Evolutionary conservation across 2,329 filamentous ascomycete genomes (phyloP), one percentile per base, ranked within the genome.

Genomic region (Clonostachys rosea): DNA sequence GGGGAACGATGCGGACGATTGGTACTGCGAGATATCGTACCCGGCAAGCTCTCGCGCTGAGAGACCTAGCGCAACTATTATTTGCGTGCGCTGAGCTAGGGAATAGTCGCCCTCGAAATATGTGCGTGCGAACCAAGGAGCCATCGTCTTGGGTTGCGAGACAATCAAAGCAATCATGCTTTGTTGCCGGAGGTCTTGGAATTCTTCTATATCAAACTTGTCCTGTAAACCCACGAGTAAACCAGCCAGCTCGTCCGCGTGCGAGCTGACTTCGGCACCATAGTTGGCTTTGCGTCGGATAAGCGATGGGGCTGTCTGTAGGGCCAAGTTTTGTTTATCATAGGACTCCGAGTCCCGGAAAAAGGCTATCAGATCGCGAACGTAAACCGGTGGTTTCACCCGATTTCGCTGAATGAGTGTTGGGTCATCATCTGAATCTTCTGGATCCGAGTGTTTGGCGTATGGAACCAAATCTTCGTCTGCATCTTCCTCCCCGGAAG

Each of bases 31-130:
- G 8, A 71, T 68, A 42, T 87, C 83, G 53, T 88, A 82, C 0
- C 94, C 91, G 2, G 90, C 89, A 10, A 99, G 67, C 65, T 97
- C 91, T 49, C 92, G 81, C 3, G 89, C 89, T 33, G 87, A 82
- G 0, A 99, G 70, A 0, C 91, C 92, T 5, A 99, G 71, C 0
- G 89, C 84, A 17, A 89, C 86, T 45, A 99, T 83, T 36, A 97
- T 77, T 0, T 87, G 82, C 8, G 87, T 88, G 37, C 94, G 80
- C 62, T 97, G 92, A 0, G 85, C 81, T 36, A 97, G 72, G 0
- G 91, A 96, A 64, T 94, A 91, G 61, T 99, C 94, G 14, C 91
- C 91, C 40, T 90, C 86, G 61, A 96, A 97, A 61, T 94, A 95
- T 0, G 87, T 86, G 48, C 84, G 83, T 4, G 87, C 83, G 49